Evolutionary conservation across 2,329 filamentous ascomycete genomes (phyloP), one percentile per base, ranked within the genome.

Genomic region (Neocatenulostroma microsporum): DNA sequence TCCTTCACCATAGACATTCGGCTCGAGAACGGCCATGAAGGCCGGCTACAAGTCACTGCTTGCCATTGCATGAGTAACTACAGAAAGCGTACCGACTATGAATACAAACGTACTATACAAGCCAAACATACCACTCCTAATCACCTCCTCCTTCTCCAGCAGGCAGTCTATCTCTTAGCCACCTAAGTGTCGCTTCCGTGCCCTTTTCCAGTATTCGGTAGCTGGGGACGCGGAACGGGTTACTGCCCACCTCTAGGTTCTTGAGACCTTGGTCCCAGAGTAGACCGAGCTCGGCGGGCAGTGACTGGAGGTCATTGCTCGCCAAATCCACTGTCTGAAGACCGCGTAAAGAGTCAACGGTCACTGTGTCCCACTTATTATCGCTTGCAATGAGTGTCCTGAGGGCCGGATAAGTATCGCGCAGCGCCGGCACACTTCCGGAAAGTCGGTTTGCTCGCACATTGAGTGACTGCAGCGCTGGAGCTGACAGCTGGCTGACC

Each of bases 141-240:
- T 17, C 6, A 34, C 12, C 20, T 34, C 21, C 11, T 26, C 21
- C 7, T 14, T 17, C 31, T 17, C 5, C 19, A 8, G 39, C 48
- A 14, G 53, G 53, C 25, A 56, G 25, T 13, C 45, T 37, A 19
- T 85, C 82, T 42, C 84, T 74, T 34, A 95, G 61, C 82, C 86
- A 94, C 33, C 78, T 71, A 47, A 95, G 64, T 0, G 86, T 80
- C 2, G 84, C 82, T 50, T 94, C 86, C 0, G 88, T 95, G 1
- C 89, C 89, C 44, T 86, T 83, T 42, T 89, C 83, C 31, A 96
- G 64, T 5, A 94, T 74, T 45, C 82, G 83, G 66, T 82, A 88
- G 39, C 84, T 77, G 0, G 89, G 89, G 21, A 95, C 86, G 21
- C 85, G 73, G 63, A 96, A 96, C 21, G 79, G 73, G 57, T 96